These are phyloP conservation scores for Plasmodium berghei DNA, from an alignment of 169 alveolate species.

Conservation along the genomic window DNA sequence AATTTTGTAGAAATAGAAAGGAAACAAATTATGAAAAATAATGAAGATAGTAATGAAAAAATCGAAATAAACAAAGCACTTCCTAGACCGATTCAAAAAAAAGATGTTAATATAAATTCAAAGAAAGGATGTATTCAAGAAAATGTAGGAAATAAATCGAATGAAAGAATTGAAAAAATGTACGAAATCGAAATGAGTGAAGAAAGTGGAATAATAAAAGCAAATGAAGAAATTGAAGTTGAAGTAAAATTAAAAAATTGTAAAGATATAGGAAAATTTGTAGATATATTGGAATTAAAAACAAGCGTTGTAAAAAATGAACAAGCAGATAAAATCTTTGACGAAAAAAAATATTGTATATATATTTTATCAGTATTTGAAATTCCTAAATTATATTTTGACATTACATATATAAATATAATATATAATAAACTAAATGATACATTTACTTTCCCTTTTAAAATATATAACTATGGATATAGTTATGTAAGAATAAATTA, in stretches of 20 bases:
- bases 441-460: constrained; percentile 19
- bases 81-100: too few relatives aligned
- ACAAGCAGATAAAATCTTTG: neutral
- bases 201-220: neutral
- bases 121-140: neutral
- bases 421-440: constrained; percentile 48
- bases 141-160: neutral
- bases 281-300: constrained; percentile 33
- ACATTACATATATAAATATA: constrained; percentile 62
- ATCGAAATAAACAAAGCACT: neutral
- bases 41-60: neutral
- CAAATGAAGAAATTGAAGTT: constrained; percentile 22
- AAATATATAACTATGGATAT: constrained; percentile 62
- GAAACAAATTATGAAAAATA: neutral
- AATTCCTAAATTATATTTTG: constrained; percentile 36
- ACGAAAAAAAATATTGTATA: constrained; percentile 18
- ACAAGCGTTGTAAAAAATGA: neutral
- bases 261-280: constrained; percentile 21
- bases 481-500: constrained; percentile 36
- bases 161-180: neutral
- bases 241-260: constrained; percentile 26
- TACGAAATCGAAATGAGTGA: neutral
- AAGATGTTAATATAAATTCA: neutral
- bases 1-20: neutral
- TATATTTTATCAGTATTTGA: constrained; percentile 37